A percentile compares a stretch with the other conserved stretches of the same genome.
These are phyloP conservation scores for Aureobasidium melanogenum DNA, from an alignment of 2,329 filamentous ascomycete genomes.

Conservation along the genomic window DNA sequence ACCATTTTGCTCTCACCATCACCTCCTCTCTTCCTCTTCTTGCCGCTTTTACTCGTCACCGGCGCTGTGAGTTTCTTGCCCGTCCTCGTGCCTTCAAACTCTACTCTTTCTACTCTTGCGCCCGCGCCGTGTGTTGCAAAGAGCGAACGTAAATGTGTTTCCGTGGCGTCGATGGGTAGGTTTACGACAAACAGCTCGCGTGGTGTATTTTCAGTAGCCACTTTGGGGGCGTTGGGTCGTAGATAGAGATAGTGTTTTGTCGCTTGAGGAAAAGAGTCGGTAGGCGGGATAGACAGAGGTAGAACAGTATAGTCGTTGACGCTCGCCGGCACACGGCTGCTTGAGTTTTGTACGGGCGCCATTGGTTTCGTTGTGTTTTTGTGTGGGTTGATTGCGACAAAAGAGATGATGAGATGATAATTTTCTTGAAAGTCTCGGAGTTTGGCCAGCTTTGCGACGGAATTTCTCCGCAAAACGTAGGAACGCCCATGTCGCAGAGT, in stretches of 20 bases:
- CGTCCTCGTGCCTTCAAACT: conserved; percentile 59
- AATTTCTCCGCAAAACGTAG: too few species aligned
- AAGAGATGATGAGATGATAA: not conserved
- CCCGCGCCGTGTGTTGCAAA: conserved; percentile 66
- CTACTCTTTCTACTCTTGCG: conserved; percentile 67
- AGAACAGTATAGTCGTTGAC: conserved; percentile 60
- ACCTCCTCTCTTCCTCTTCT: conserved; percentile 48
- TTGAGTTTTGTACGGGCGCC: conserved; percentile 13
- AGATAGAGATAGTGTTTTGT: conserved; percentile 80
- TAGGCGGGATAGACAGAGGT: conserved; percentile 55
- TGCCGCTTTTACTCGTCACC: conserved; percentile 30
- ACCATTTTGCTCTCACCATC: conserved; percentile 34
- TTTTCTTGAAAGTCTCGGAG: not conserved
- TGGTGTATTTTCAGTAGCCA: conserved; percentile 61
- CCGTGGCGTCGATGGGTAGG: conserved; percentile 73
- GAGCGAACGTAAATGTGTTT: conserved; percentile 63
- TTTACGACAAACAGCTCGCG: conserved; percentile 89
- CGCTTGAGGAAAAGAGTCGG: conserved; percentile 52
- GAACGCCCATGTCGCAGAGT: not conserved
- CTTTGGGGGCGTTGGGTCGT: conserved; percentile 71
- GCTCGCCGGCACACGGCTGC: conserved; percentile 18
- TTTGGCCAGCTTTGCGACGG: not conserved
- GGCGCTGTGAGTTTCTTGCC: conserved; percentile 28
- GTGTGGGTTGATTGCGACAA: not conserved
- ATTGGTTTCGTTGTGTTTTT: conserved; percentile 8